Base-by-base conservation (phyloP, 257 asterid species). In the Solanum bulbocastanum region DNA sequence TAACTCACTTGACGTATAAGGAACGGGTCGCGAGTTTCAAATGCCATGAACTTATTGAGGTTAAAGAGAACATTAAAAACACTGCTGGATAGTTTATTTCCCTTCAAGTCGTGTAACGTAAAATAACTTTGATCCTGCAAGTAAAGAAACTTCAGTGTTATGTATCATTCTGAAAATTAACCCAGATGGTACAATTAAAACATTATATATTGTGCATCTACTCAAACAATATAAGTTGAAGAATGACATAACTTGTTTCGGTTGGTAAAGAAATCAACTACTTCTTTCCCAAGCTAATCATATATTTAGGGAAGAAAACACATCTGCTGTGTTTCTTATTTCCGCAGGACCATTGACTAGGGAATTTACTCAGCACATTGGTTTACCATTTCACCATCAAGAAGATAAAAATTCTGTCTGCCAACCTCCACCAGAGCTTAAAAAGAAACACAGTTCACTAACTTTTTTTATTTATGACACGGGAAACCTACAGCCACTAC, bases 31-130 rank as follows among this genome's bases (percentile, higher is more conserved):
- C 99, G 99, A 82, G 98, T 97, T 92, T 97, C 99, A 90, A 97
- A 97, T 56, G 99, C 99, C 99, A 97, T 95, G 94, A 97, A 96
- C 92, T 97, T 97, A 87, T 97, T 97, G 87, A 97, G 99, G 94
- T 97, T 96, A 91, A 97, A 96, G 86, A 97, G 98, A 85, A 97
- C 93, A 90, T 97, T 97, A 86, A 97, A 96, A 66, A 96, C 94
- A 88, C 98, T 94, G 93, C 99, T 95, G 20, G 98, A 94, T 66
- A 97, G 95, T 89, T 90, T 96, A 93, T 94, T 93, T 86, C 98
- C 96, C 92, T 95, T 98, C 72, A 98, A 92, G 93, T 98, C 99
- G 18, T 83, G 94, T 90, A 96, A 88, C 2, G 94, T 94, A 74
- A 98, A 91, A 88, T 92, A 96, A 91, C 96, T 93, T 89, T 95